Base-by-base conservation (phyloP, 2,329 filamentous ascomycete species). In the Fusarium secorum region DNA sequence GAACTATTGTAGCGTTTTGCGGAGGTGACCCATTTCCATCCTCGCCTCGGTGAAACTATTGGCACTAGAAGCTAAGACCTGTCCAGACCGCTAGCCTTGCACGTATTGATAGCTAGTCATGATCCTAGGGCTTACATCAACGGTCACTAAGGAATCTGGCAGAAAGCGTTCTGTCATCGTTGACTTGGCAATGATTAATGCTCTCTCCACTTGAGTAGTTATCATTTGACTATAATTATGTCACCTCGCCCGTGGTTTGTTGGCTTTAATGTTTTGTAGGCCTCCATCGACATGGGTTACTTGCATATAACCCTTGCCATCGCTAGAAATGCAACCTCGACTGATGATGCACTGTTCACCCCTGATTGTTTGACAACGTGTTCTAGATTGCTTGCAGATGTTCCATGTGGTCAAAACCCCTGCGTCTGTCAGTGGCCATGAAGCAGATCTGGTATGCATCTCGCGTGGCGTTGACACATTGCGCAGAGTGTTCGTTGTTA, bases 331-430 rank as follows among this genome's bases (percentile, higher is more conserved):
- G 35, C n/a, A 26, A 41, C 55, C 10, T 52, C n/a, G 28, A 51
- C 28, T 38, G 33, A 33, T 24, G 35, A 33, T 24, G 35, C 55
- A 39, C 18, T 24, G n/a, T 14, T 41, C 42, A 66, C 60, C 2
- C 55, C 68, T 4, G 70, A 30, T 14, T 69, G 45, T 26, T 69
- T 71, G 49, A 69, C 54, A 71, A 71, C 18, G 26, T 71, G 64
- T 41, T 71, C 68, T n/a, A 72, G 60, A 39, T 71, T 62, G 9
- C 64, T 22, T 13, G 61, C 60, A 46, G 68, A 63, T 9, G 57
- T 64, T 7, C 64, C 64, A 22, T 71, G 60, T 26, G 64, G 60
- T 7, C 58, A 38, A 48, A 61, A 17, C 62, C 68, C 30, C 70
- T 69, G 42, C 6, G 13, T 42, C 11, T 46, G 54, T 28, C 26